Conservation (phyloP, 345 rosid species). For the Ceriops zippeliana region DNA sequence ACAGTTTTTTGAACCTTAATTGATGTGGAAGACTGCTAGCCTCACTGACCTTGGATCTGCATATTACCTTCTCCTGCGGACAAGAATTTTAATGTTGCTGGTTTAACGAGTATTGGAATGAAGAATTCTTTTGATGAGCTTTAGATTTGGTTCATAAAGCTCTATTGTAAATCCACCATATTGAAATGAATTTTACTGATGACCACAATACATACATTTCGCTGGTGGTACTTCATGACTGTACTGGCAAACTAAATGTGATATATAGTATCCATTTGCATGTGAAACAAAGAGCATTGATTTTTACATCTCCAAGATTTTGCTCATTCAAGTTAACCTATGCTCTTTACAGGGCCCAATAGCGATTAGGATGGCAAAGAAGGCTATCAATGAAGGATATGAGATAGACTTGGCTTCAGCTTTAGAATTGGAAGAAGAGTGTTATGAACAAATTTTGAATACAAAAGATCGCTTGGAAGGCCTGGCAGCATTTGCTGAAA, state of each 20-base stretch:
- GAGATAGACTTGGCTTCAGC: slow-evolving; percentile 55
- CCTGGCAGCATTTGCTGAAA: slow-evolving; percentile 85
- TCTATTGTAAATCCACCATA: background rate
- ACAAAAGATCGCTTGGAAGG: slow-evolving; percentile 85
- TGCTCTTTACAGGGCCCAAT: slow-evolving; percentile 58
- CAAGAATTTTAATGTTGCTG: background rate
- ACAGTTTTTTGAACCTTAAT: too few relatives aligned
- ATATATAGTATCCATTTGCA: background rate
- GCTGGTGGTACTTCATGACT: background rate
- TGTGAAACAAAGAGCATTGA: background rate
- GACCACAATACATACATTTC: background rate
- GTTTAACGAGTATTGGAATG: background rate
- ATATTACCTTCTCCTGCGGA: background rate
- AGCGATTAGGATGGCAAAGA: slow-evolving; percentile 78
- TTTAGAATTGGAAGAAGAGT: slow-evolving; percentile 71
- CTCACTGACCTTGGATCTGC: background rate
- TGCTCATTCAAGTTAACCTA: background rate
- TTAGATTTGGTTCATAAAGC: background rate
- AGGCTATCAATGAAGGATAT: slow-evolving; percentile 65
- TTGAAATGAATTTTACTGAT: background rate
- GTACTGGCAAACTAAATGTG: background rate
- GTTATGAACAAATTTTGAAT: slow-evolving; percentile 54
- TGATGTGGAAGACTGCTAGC: background rate
- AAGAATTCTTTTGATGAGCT: background rate
- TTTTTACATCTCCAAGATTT: background rate